These are phyloP conservation scores for Hericium erinaceus DNA, from an alignment of 768 basidiomycete genomes.

Conservation along the genomic window DNA sequence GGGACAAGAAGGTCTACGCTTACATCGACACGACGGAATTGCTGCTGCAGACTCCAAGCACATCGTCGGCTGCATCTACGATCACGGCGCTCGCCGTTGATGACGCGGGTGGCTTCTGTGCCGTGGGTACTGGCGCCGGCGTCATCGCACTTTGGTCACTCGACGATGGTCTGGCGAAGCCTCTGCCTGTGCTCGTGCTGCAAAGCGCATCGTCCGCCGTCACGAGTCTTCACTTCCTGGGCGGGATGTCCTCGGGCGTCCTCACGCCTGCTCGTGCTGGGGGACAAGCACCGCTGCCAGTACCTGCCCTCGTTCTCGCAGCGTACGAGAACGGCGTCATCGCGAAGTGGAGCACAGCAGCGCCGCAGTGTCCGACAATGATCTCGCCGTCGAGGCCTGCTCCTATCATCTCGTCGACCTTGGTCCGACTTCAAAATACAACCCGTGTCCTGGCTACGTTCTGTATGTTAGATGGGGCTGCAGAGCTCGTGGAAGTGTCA, in stretches of 20 bases:
- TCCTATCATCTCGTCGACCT: constrained; percentile 36
- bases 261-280: constrained; percentile 14
- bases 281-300: constrained; percentile 16
- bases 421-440: constrained; percentile 40
- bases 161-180: constrained; percentile 26
- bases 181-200: constrained; percentile 33
- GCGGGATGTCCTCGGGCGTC: constrained; percentile 8
- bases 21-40: constrained; percentile 44
- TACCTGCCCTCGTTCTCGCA: constrained; percentile 13
- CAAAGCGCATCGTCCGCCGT: constrained; percentile 39
- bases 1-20: constrained; percentile 31
- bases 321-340: constrained; percentile 51
- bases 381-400: constrained; percentile 35
- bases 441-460: constrained; percentile 47
- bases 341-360: constrained; percentile 40
- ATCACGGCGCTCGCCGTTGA: constrained; percentile 59
- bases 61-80: constrained; percentile 37
- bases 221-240: constrained; percentile 38
- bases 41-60: constrained; percentile 38
- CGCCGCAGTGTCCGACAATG: constrained; percentile 21
- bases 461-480: constrained; percentile 52
- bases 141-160: constrained; percentile 57
- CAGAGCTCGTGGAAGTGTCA: constrained; percentile 51
- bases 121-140: constrained; percentile 65
- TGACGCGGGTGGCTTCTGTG: constrained; percentile 49